phyloP scores from a whole-genome alignment of 306 rosid genomes.

The Casuarina equisetifolia region DNA sequence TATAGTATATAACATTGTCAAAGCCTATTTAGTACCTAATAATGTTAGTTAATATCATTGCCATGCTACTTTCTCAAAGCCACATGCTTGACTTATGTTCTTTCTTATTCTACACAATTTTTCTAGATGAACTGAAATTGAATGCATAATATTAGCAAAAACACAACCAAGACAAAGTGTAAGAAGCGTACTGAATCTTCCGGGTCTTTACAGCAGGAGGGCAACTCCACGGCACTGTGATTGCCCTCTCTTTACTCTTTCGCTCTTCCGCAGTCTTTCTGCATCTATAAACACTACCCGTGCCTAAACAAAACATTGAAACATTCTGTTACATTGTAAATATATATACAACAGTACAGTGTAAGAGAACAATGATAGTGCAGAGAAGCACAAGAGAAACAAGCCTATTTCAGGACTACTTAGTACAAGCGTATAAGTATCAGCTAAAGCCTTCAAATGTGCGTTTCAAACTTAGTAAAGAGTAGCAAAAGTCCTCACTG shows the following conservation, averaged over 20 bases:
- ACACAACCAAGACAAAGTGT: slow-evolving; percentile 1
- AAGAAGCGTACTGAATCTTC: slow-evolving; percentile 30
- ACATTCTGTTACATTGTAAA: neutral
- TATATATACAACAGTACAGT: neutral
- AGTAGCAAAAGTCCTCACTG: too few species aligned
- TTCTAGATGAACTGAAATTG: neutral
- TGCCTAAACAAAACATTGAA: slow-evolving; percentile 29
- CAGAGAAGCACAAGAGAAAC: neutral
- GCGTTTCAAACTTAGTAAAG: too few species aligned
- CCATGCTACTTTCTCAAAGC: neutral
- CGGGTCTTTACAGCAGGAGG: slow-evolving; percentile 31
- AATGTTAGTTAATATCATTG: neutral
- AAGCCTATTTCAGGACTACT: too few species aligned
- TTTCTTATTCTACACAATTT: neutral
- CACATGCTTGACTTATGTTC: slow-evolving; percentile 1
- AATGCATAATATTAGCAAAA: slow-evolving; percentile 1
- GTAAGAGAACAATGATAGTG: neutral
- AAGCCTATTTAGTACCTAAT: too few species aligned
- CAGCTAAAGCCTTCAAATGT: too few species aligned
- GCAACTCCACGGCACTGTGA: slow-evolving; percentile 26
- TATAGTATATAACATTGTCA: neutral
- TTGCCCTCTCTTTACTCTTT: slow-evolving; percentile 39
- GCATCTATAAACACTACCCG: slow-evolving; percentile 31
- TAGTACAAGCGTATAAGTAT: too few species aligned
- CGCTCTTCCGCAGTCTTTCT: slow-evolving; percentile 30